Evolutionary conservation across 2,329 filamentous ascomycete species (phyloP), one percentile per base, ranked within the genome.

Genomic region (Diaporthe eres): DNA sequence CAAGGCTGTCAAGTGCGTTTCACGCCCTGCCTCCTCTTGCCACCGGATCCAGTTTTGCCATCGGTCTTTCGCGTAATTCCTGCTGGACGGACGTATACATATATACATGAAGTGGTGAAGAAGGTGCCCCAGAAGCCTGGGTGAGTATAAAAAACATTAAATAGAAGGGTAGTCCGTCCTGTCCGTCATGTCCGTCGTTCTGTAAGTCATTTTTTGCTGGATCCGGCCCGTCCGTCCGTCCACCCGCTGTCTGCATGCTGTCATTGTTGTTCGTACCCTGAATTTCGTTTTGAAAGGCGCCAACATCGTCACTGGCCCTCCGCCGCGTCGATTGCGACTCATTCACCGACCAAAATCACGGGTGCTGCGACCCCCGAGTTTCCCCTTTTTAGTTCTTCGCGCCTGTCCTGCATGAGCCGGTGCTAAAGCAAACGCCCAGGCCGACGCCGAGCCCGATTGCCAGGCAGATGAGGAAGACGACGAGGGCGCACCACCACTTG

Each of bases 401-500:
- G 25, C 44, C 44, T 19, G 44, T 49, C 19, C 7, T 49, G 44
- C 44, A 49, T 49, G 44, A 49, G 15, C 53, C 53, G 6, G 74
- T 78, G 8, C 65, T 81, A 53, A 90, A 79, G 58, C 83, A 84
- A 70, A 92, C 81, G 67, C 88, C 89, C 19, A 92, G 82, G 74
- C 87, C 90, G 77, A 92, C 87, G 73, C 87, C 90, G 47, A 91
- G 82, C 12, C 85, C 87, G 75, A 92, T 85, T 77, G 86, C 87
- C 71, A 92, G 82, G 80, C 91, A 83, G 82, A 92, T 90, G 82
- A 92, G 85, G 31, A 91, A 79, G 65, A 87, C 86, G 76, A 95
- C 87, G 77, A 91, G 85, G 77, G 94, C 86, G 82, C 93, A 94
- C 90, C 91, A 95, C 94, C 94, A 96, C 88, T 96, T 96, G 85